A percentile compares a stretch with the other conserved stretches of the same genome.
Evolutionary conservation across 169 alveolate species (phyloP).

Genomic region (Babesia gibsoni): DNA sequence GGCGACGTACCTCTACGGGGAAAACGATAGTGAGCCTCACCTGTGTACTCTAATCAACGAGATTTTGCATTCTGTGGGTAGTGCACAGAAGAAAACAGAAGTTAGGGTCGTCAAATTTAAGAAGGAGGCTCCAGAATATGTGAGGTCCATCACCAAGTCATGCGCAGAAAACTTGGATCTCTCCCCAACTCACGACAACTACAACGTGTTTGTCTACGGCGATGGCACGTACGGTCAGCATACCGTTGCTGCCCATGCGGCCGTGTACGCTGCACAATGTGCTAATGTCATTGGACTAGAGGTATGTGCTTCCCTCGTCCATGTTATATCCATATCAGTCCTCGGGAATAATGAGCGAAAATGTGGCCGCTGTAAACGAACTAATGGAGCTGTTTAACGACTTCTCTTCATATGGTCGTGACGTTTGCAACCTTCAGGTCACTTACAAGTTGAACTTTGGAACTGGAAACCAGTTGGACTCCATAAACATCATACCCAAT

Average conservation of each 20-base stretch:
- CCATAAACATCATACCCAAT: conserved; percentile 45
- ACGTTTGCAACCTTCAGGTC: conserved; percentile 19
- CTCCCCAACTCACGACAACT: not conserved
- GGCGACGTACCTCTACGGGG: conserved; percentile 6
- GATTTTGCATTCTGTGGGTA: conserved; percentile 1
- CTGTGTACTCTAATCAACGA: conserved; percentile 40
- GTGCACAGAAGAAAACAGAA: not conserved
- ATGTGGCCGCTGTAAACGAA: not conserved
- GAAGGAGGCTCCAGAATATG: not conserved
- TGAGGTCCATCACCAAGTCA: not conserved
- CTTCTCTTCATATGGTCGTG: conserved; percentile 1
- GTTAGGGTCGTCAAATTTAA: not conserved
- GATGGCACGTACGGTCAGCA: conserved; percentile 30
- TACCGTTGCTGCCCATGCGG: conserved; percentile 10
- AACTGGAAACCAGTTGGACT: not conserved
- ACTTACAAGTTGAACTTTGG: conserved; percentile 43
- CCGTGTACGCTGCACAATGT: conserved; percentile 10
- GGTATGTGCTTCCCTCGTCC: conserved; percentile 23
- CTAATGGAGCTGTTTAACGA: conserved; percentile 32
- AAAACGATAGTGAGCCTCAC: conserved; percentile 22
- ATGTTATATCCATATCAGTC: conserved; percentile 28
- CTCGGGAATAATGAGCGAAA: conserved; percentile 8
- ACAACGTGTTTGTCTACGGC: conserved; percentile 52
- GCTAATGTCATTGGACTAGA: conserved; percentile 35
- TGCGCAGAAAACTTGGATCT: not conserved